Evolutionary conservation across 2,329 filamentous ascomycete species (phyloP).

Genomic region (Dactylella cylindrospora): DNA sequence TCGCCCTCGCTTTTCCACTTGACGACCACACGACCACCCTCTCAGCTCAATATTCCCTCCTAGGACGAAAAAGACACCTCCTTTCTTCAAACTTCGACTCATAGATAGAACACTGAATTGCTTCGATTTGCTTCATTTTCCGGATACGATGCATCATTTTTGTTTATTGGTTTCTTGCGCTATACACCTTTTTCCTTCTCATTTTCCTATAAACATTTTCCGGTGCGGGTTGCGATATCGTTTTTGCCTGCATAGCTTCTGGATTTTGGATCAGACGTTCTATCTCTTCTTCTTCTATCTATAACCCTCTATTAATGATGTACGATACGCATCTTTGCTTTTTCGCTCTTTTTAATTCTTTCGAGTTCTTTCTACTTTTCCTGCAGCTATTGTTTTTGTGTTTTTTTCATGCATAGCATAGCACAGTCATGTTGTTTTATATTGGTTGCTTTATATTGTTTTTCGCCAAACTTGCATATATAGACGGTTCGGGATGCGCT

Average conservation of each 20-base stretch:
- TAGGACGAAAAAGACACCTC: constrained; percentile 41
- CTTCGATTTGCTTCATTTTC: constrained; percentile 31
- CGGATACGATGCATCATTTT: background rate
- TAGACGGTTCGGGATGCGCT: too few species aligned
- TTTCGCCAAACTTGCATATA: too few species aligned
- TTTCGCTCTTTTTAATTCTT: constrained; percentile 18
- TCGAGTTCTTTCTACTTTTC: constrained; percentile 11
- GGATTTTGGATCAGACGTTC: constrained; percentile 31
- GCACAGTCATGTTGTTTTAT: too few species aligned
- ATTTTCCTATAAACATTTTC: constrained; percentile 32
- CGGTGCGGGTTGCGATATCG: constrained; percentile 39
- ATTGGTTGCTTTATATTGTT: too few species aligned
- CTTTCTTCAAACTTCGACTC: too few species aligned
- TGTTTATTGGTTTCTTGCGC: constrained; percentile 4
- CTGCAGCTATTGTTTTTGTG: constrained; percentile 8
- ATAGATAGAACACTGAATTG: too few species aligned
- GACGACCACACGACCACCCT: constrained; percentile 41
- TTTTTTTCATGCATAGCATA: constrained; percentile 15
- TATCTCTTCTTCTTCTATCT: constrained; percentile 10
- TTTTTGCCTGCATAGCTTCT: constrained; percentile 36
- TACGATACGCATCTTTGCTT: constrained; percentile 38
- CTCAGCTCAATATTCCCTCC: constrained; percentile 38
- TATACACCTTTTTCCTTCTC: constrained; percentile 4
- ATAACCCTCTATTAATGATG: constrained; percentile 33
- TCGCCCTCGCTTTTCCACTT: too few species aligned